phyloP scores from a whole-genome alignment of 2,329 filamentous ascomycete genomes.

The Pestalotiopsis sp. region DNA sequence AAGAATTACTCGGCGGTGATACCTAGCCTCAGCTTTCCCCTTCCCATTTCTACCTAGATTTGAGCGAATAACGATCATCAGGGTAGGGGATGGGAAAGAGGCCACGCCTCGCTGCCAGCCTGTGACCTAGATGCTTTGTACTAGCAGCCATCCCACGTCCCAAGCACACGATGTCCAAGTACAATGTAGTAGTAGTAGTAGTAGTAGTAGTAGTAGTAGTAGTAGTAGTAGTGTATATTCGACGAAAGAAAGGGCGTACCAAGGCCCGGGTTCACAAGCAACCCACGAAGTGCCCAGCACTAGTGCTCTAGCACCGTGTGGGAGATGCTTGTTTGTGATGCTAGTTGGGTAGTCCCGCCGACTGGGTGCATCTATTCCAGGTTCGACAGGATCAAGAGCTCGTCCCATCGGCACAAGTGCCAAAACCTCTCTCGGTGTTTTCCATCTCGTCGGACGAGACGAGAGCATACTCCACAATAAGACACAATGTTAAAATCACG shows the following conservation, averaged over 20 bases:
- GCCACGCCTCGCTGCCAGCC: not conserved
- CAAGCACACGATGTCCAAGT: not conserved
- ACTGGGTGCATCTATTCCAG: slow-evolving; percentile 1
- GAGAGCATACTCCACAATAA: slow-evolving; percentile 7
- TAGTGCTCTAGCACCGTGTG: not conserved
- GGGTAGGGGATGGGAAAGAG: not conserved
- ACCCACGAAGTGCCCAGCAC: not conserved
- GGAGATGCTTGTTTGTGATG: not conserved
- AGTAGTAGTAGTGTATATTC: no score
- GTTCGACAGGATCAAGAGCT: slow-evolving; percentile 3
- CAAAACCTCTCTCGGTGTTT: slow-evolving; percentile 8
- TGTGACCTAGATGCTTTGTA: not conserved
- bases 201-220: no score
- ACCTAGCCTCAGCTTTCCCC: no score
- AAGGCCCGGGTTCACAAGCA: not conserved
- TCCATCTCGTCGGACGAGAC: not conserved
- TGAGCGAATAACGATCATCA: no score
- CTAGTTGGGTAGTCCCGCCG: slow-evolving; percentile 1
- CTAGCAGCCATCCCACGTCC: not conserved
- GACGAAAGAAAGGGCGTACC: no score
- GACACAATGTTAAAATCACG: slow-evolving; percentile 11
- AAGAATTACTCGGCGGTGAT: no score
- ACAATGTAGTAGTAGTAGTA: no score
- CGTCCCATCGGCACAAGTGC: not conserved
- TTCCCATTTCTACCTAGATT: no score